Evolutionary conservation across 768 basidiomycete genomes (phyloP), one percentile per base, ranked within the genome.

Genomic region (Auricularia auricula-judae): DNA sequence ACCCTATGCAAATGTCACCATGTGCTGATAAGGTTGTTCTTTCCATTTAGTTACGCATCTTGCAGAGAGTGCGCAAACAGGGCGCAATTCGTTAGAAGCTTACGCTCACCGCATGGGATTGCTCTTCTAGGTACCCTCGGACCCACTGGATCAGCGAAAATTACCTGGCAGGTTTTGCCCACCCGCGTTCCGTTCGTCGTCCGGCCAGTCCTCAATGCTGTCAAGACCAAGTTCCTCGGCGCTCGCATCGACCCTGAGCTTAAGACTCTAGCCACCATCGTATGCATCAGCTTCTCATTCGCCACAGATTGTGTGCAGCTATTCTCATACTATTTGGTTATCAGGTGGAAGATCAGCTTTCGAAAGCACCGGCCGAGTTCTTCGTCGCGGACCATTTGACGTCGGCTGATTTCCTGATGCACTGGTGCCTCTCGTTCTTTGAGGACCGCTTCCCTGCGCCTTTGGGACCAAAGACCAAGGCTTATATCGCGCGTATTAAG

Each of bases 331-430:
- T 51, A 12, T 42, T 3, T 35, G 29, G 12, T 42, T 62, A 36
- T 62, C 47, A 79, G 78, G 74, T 81, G 59, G 79, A 80, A 65
- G 65, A 65, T 2, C 76, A 76, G 64, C 72, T 80, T 18, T 67
- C 65, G 35, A 76, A 74, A 64, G 59, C 58, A 42, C 59, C 61
- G 53, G 69, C 67, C 1, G 76, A 70, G 71, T 72, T 76, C 53
- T 78, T 79, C 5, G 79, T 75, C 16, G 77, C 76, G 34, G 65
- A 72, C 29, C 70, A 75, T 34, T 76, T 77, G 18, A 80, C 80
- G 33, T 64, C 75, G 23, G 77, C 81, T 23, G 81, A 82, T 68
- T 81, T 73, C 71, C 74, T 76, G 74, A 78, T 80, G 78, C 67
- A 72, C 36, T 81, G 79, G 66, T 67, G 76, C 4, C 66, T 78